Evolutionary conservation across 441 rosid genomes (phyloP), one percentile per base, ranked within the genome.

Genomic region (Gossypium lobatum): DNA sequence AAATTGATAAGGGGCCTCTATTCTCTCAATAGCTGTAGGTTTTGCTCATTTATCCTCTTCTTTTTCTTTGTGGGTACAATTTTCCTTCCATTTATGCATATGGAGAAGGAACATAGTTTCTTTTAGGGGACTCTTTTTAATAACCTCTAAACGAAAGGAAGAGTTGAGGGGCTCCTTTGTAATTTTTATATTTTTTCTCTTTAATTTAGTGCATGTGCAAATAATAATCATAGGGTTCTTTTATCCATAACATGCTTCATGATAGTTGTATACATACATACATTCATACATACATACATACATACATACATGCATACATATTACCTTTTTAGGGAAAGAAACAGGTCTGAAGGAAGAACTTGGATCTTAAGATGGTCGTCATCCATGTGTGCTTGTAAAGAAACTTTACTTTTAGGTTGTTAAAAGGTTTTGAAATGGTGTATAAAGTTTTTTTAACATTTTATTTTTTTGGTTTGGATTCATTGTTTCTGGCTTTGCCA

Each of bases 161-260:
- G 60, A 50, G 72, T 50, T 50, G 9, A 68, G 72, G 14, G 72
- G 58, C 60, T 4, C 54, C 62, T 34, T 52, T 48, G 39, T 72
- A 54, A 72, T 34, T 65, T 70, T 54, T 21, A 57, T 79, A 50
- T 71, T 7, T 31, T 18, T 10, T 45, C 64, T 60, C 71, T 6
- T 34, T 34, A 6, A 6, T 6, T 34, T 6, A 1, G 31, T 68
- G 70, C 70, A 68, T 75, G 83, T 80, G 86, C 83, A 67, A 76
- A 50, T 11, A 65, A 65, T 17, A 65, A 65, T 1, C 28, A 39
- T 39, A 18, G 58, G 28, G 17, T 45, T 45, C 31, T 7, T 66
- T 23, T 18, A 52, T 18, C 57, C 37, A 21, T 46, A 4, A 20
- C 37, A 66, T 28, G 14, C 17, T 23, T 10, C 76, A 54, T 64